These are phyloP conservation scores for Moesziomyces sp. DNA, from an alignment of 1,284 basidiomycete genomes.

Conservation along the genomic window DNA sequence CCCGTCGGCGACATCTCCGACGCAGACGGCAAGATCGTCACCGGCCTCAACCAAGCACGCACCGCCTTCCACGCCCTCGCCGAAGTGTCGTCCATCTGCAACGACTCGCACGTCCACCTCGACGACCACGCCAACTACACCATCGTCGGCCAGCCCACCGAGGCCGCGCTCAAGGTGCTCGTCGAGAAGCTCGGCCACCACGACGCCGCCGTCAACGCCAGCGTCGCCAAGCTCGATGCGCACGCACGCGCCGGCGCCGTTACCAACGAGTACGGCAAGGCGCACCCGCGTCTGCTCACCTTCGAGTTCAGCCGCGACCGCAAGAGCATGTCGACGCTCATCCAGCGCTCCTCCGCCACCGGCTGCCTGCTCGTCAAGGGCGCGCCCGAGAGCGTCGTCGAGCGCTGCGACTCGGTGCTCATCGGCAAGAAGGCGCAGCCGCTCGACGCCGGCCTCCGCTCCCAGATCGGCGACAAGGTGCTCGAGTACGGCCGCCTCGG, in stretches of 20 bases:
- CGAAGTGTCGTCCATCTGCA: slow-evolving; percentile 64
- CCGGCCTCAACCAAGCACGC: slow-evolving; percentile 52
- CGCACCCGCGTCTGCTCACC: slow-evolving; percentile 83
- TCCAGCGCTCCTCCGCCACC: slow-evolving; percentile 72
- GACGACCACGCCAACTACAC: slow-evolving; percentile 79
- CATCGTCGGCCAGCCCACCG: slow-evolving; percentile 95
- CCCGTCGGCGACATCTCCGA: slow-evolving; percentile 55
- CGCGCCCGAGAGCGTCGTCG: slow-evolving; percentile 92
- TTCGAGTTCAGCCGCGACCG: slow-evolving; percentile 98
- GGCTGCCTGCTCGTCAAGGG: slow-evolving; percentile 85
- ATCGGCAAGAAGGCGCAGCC: slow-evolving; percentile 63
- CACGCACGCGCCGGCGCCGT: slow-evolving; percentile 80
- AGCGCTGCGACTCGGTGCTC: slow-evolving; percentile 82
- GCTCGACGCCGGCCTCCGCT: slow-evolving; percentile 73
- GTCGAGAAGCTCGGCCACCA: slow-evolving; percentile 81
- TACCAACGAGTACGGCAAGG: slow-evolving; percentile 80
- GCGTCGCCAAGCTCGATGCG: slow-evolving; percentile 74
- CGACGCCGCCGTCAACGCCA: slow-evolving; percentile 70
- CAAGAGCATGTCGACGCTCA: slow-evolving; percentile 98
- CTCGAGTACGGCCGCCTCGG: slow-evolving; percentile 81
- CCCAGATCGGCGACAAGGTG: slow-evolving; percentile 75
- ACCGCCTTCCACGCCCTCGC: slow-evolving; percentile 61
- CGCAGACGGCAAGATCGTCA: slow-evolving; percentile 35
- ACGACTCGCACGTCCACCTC: slow-evolving; percentile 59
- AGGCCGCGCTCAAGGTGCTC: slow-evolving; percentile 70